Evolutionary conservation across 2,329 filamentous ascomycete species (phyloP).

Genomic region (Chaetothyriales sp.): DNA sequence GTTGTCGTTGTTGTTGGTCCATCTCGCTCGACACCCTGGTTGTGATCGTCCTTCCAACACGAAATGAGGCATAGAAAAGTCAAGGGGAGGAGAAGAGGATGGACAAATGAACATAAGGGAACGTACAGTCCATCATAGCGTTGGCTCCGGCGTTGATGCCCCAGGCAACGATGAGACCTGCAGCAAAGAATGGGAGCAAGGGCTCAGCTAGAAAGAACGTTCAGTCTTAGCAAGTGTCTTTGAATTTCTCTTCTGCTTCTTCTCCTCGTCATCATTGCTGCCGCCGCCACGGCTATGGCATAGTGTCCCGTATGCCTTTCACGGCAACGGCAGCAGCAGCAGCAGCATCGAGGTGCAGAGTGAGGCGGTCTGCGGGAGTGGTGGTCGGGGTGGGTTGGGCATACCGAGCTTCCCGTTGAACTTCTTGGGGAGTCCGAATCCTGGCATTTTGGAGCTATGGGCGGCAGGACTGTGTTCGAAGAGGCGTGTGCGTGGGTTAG

Average conservation of each 20-base stretch:
- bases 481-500: constrained; percentile 3
- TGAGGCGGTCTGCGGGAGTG: not conserved
- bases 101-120: not conserved
- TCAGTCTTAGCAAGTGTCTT: not conserved
- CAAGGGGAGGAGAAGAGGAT: constrained; percentile 50
- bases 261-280: too few species aligned
- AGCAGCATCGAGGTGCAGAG: not conserved
- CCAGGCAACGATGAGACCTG: constrained; percentile 82
- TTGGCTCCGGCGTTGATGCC: constrained; percentile 76
- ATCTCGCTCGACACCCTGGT: not conserved
- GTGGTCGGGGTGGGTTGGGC: too few species aligned
- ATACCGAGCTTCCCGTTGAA: constrained; percentile 65
- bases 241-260: too few species aligned
- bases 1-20: not conserved
- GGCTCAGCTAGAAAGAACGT: constrained; percentile 54
- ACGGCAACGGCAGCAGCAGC: too few species aligned
- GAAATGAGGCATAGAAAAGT: constrained; percentile 37
- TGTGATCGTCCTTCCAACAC: not conserved
- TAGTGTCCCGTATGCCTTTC: not conserved
- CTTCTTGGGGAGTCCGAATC: constrained; percentile 60
- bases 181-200: constrained; percentile 84
- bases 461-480: not conserved
- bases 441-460: constrained; percentile 42
- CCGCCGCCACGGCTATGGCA: too few species aligned
- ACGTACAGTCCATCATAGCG: constrained; percentile 65